Evolutionary conservation across 2,329 filamentous ascomycete species (phyloP), one percentile per base, ranked within the genome.

Genomic region (Polychaeton citri): DNA sequence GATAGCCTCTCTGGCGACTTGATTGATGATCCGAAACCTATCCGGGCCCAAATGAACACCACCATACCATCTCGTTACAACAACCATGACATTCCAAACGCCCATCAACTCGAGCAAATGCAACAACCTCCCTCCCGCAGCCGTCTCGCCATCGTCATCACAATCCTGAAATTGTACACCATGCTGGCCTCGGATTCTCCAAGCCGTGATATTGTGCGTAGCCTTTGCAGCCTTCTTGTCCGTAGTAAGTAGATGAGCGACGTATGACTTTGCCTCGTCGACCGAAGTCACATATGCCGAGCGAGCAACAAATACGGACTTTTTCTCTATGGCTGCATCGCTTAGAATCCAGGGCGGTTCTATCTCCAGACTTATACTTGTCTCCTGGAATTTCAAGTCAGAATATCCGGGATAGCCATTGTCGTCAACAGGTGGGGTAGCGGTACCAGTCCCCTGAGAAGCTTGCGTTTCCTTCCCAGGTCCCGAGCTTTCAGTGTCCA

Each of bases 31-130:
- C 9, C 85, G 76, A 55, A 98, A 98, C 44, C 90, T 68, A 56
- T 87, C 80, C 34, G 88, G 87, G 0, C 90, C 90, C 32, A 98
- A 62, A 49, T 86, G 80, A 39, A 93, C 73, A 1, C 90, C 90
- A 3, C 90, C 90, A 59, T 93, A 98, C 90, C 90, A 98, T 43
- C 90, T 66, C 26, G 83, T 86, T 19, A 98, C 88, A 3, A 98
- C 80, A 0, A 98, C 85, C 65, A 96, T 79, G 12, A 81, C 79
- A 58, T 92, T 75, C 86, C 87, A 95, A 8, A 92, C 69, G 52
- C 87, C 83, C 83, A 95, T 95, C 42, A 94, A 62, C 64, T 95
- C 86, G 77, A 98, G 80, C 19, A 98, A 65, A 62, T 93, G 85
- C 41, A 96, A 61, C 52, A 98, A 60, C 30, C 90, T 71, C 0